Evolutionary conservation across 202 grass and related monocot genomes (phyloP), one percentile per base, ranked within the genome.

Genomic region (Saccharum hybrid): DNA sequence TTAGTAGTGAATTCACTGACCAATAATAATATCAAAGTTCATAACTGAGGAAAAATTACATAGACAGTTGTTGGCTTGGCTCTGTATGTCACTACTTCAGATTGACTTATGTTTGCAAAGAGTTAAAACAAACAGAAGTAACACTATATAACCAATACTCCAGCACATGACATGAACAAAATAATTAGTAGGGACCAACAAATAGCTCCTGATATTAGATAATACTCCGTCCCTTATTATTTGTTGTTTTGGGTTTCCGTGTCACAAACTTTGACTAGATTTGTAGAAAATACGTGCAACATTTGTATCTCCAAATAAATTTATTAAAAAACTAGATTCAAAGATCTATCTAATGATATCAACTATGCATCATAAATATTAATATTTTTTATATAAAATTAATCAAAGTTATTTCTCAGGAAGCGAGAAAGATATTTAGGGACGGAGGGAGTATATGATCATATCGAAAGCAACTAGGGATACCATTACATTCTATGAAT

Each of bases 51-150:
- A 46, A 57, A 68, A 60, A 11, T 33, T 46, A 4, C 9, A 33
- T 43, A 69, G 30, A 13, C 31, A 40, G 11, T 8, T 69, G 54
- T 34, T 43, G 5, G 18, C 54, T 34, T 43, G 5, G 22, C 56
- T 60, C 54, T 1, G 11, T 54, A 42, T 43, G 18, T 54, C 61
- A 43, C 42, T 14, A 76, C 56, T 52, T 61, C 30, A 51, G 39
- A 68, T 59, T 45, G 21, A 33, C 28, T 67, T 72, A 78, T 30
- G 19, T 46, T 79, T 78, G 10, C 0, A 4, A 42, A 49, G 6
- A 81, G 49, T 68, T 42, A 62, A 72, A 84, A 75, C 5, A 75
- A 69, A 8, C 16, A 49, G n/a, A 2, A 75, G 31, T 62, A 63
- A 74, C 8, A 74, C 16, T 60, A 18, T 45, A 85, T 74, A 22